Evolutionary conservation across 441 rosid genomes (phyloP), one percentile per base, ranked within the genome.

Genomic region (Melastoma candidum): DNA sequence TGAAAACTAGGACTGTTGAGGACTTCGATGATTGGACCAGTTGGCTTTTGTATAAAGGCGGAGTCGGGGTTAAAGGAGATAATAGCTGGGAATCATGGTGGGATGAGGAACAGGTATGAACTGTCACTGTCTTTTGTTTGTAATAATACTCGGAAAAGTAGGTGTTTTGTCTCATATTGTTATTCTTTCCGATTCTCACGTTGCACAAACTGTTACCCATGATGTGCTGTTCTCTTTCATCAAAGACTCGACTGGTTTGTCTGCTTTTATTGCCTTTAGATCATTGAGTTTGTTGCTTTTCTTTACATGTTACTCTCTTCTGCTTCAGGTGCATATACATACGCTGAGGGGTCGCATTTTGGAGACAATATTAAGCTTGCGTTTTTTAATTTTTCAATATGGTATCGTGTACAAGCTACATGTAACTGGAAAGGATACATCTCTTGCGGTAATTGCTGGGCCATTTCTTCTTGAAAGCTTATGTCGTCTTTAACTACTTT

Each of bases 41-140:
- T 74, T 92, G 98, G 98, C 90, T 92, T 69, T 73, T 92, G 54
- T 92, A 92, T 69, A 92, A 79, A 83, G 98, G 98, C 64, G 98
- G 98, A 53, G 95, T 90, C 3, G 98, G 98, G 49, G 89, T 92
- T 63, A 92, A 87, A 75, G 96, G 98, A 57, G 98, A 92, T 53
- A 76, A 76, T 61, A 92, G 96, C 77, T 92, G 98, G 98, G 98
- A 92, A 71, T 78, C 95, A 46, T 92, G 98, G 98, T 92, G 98
- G 96, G 86, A 85, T 44, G 98, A 92, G 69, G 96, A 92, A 55
- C 98, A 87, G 96, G 98, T 85, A 32, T 32, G 41, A 32, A 32
- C 41, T 8, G 7, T 6, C 8, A 8, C 8, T 32, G 41, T 32
- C 41, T 32, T 32, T 32, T 32, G 41, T 32, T 61, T 53, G 27